These are phyloP conservation scores for Metschnikowia proteae DNA, from an alignment of 805 yeast genomes.

Conservation along the genomic window DNA sequence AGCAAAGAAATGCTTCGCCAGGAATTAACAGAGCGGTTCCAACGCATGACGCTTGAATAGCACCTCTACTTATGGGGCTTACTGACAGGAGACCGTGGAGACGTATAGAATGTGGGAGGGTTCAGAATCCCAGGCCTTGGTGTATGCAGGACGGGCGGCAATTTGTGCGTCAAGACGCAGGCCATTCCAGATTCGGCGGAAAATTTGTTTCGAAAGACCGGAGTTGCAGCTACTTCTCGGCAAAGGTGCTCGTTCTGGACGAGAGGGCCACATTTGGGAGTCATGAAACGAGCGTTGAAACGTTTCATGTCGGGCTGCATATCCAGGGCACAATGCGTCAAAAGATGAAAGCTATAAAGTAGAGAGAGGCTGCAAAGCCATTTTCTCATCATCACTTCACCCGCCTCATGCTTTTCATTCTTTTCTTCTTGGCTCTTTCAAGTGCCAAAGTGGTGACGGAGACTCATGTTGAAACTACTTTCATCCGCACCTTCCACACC, in stretches of 20 bases:
- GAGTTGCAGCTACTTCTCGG: not conserved
- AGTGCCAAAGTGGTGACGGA: not conserved
- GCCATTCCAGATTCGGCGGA: not conserved
- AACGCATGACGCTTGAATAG: too few species aligned
- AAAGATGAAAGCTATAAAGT: slow-evolving; percentile 1
- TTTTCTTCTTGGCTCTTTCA: slow-evolving; percentile 1
- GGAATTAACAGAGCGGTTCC: too few species aligned
- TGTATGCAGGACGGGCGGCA: not conserved
- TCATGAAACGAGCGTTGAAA: not conserved
- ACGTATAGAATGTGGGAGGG: too few species aligned
- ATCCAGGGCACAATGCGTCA: not conserved
- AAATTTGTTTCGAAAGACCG: not conserved
- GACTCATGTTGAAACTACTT: not conserved
- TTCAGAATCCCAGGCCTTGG: too few species aligned
- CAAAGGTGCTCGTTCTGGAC: not conserved
- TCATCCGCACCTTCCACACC: not conserved
- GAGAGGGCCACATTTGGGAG: not conserved
- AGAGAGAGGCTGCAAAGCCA: not conserved
- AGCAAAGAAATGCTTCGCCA: too few species aligned
- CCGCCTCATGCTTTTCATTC: slow-evolving; percentile 1
- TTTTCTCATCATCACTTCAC: not conserved
- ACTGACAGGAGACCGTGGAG: too few species aligned
- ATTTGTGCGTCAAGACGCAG: not conserved
- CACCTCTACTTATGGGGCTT: too few species aligned
- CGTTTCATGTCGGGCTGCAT: not conserved